Evolutionary conservation across 2,329 filamentous ascomycete genomes (phyloP), one percentile per base, ranked within the genome.

Genomic region (Colletotrichum lini): DNA sequence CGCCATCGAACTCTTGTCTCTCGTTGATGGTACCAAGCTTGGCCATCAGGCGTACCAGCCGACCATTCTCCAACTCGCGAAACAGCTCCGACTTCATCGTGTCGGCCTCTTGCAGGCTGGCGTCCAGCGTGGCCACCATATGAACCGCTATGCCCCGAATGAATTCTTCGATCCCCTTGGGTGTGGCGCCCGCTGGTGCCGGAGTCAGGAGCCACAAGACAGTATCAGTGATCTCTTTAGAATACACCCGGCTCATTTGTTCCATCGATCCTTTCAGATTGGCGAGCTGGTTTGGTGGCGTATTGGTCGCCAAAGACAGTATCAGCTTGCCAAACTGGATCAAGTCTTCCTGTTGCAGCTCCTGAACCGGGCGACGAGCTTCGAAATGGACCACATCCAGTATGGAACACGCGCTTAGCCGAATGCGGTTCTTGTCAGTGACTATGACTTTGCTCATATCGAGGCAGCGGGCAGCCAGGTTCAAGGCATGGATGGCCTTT

Each of bases 11-110:
- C 78, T 98, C 96, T 1, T 93, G 94, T 13, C 96, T 91, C 81
- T 99, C 96, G 77, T 96, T 96, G 79, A 99, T 91, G 69, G 93
- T 89, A 72, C 94, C 94, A 52, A 99, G 85, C 80, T 99, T 99
- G 79, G 88, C 82, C 77, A 95, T 86, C 70, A 97, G 85, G 18
- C 96, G 93, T 38, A 94, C 92, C 1, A 97, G 83, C 15, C 96
- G 91, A 12, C 92, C 95, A 76, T 98, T 98, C 79, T 98, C 96
- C 7, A 98, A 88, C 80, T 98, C 96, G 47, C 91, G 89, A 75
- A 88, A 90, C 35, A 98, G 85, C 63, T 94, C 90, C 18, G 89
- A 91, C 47, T 87, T 91, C 21, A 95, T 84, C 16, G 92, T 90
- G 79, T 99, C 96, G 68, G 93, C 88, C 45, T 91, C 87, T 74